These are phyloP conservation scores for Artemisia argyi DNA, from an alignment of 129 eudicot genomes.

Conservation along the genomic window DNA sequence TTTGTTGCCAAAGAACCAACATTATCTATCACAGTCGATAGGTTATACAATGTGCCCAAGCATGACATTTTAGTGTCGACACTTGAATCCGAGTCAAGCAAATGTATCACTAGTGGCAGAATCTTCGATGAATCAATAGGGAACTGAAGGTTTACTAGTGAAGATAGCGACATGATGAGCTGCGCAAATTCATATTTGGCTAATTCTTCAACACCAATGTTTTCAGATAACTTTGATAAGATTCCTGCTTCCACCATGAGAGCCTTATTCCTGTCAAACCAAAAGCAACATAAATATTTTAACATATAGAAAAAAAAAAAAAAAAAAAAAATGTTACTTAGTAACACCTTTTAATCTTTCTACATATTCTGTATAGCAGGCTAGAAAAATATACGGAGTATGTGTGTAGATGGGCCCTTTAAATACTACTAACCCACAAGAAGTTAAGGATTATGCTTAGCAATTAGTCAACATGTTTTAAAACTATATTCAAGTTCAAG, in stretches of 20 bases:
- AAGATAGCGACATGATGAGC: constrained; percentile 66
- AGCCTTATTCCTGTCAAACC: constrained; percentile 78
- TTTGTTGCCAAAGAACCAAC: constrained; percentile 47
- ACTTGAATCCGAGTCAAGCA: constrained; percentile 57
- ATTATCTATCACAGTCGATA: constrained; percentile 67
- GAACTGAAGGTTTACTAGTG: constrained; percentile 58
- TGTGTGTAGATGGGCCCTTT: constrained; percentile 15
- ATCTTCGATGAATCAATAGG: constrained; percentile 52
- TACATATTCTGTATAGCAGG: background rate
- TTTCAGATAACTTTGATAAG: constrained; percentile 53
- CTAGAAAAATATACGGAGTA: background rate
- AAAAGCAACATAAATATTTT: constrained; percentile 12
- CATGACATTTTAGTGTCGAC: constrained; percentile 53
- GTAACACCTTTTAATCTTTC: background rate
- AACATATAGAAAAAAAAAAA: background rate
- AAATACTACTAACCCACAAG: constrained; percentile 35
- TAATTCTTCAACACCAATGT: constrained; percentile 39
- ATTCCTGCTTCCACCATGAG: constrained; percentile 90
- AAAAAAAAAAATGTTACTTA: no score
- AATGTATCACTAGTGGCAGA: constrained; percentile 46
- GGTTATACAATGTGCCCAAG: constrained; percentile 62
- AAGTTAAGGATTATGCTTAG: constrained; percentile 32
- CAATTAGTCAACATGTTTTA: constrained; percentile 45
- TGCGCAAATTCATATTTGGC: constrained; percentile 57
- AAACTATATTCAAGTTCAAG: constrained; percentile 21